These are phyloP conservation scores for Leccinum imitatum DNA, from an alignment of 768 basidiomycete genomes.

Conservation along the genomic window DNA sequence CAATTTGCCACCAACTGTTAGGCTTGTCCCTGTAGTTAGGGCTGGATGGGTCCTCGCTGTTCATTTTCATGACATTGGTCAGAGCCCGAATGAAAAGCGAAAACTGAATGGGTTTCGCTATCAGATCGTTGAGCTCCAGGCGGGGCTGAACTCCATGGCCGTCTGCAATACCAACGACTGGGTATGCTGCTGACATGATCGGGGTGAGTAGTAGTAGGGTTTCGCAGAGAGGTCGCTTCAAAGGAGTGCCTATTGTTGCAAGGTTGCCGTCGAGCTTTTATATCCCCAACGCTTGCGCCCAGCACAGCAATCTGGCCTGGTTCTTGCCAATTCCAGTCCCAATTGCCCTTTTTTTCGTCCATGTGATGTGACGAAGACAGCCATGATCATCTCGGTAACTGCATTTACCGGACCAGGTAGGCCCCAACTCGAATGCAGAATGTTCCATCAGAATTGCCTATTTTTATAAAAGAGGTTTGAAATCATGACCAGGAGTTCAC, in stretches of 20 bases:
- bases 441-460: neutral
- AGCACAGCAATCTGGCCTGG: neutral
- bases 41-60: neutral
- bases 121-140: conserved; percentile 19
- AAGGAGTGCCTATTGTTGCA: neutral
- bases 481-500: neutral
- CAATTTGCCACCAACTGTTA: conserved; percentile 25
- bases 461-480: neutral
- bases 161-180: conserved; percentile 3
- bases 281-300: neutral
- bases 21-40: conserved; percentile 14
- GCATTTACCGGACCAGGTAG: neutral
- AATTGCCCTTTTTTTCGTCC: neutral
- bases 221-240: neutral
- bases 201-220: neutral
- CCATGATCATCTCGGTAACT: neutral
- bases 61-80: conserved; percentile 9
- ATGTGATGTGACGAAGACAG: neutral
- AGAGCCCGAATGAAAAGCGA: conserved; percentile 22
- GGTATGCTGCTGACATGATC: conserved; percentile 16
- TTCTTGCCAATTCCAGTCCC: neutral
- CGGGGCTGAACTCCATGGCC: conserved; percentile 14
- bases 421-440: neutral
- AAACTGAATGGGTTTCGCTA: conserved; percentile 14
- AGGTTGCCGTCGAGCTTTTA: neutral